A percentile compares a stretch with the other conserved stretches of the same genome.
phyloP scores from a whole-genome alignment of 208 protist genomes.

The Wallacemonas sp. region DNA sequence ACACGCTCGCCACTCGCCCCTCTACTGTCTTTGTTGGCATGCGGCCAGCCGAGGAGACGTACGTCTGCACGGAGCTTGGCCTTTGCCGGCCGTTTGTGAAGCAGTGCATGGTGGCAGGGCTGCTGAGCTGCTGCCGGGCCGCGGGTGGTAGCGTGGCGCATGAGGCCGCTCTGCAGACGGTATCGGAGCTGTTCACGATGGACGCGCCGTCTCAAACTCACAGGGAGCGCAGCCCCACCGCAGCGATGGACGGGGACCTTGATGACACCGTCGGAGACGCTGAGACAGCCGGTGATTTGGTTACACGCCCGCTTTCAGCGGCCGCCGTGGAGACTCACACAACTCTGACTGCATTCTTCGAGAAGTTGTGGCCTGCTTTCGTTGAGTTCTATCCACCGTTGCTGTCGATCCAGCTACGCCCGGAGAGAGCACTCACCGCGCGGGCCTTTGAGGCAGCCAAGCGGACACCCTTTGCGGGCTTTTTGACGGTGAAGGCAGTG shows the following conservation, averaged over 20 bases:
- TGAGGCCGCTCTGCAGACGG: background rate
- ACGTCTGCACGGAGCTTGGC: constrained; percentile 70
- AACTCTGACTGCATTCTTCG: constrained; percentile 20
- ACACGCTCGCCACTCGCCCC: constrained; percentile 38
- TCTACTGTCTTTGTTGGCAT: constrained; percentile 41
- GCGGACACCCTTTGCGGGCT: constrained; percentile 7
- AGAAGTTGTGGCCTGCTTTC: constrained; percentile 57
- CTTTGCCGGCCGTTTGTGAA: constrained; percentile 56
- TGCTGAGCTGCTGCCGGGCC: constrained; percentile 14
- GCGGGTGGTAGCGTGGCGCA: background rate
- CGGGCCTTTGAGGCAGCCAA: constrained; percentile 25
- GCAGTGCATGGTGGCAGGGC: constrained; percentile 41
- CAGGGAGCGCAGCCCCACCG: background rate
- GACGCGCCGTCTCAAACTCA: background rate
- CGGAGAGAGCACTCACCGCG: constrained; percentile 33
- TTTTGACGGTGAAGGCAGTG: constrained; percentile 24
- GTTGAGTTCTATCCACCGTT: constrained; percentile 38
- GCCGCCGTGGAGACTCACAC: background rate
- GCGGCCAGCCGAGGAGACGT: constrained; percentile 48
- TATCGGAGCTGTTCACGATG: background rate
- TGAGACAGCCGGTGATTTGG: background rate
- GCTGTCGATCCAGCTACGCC: constrained; percentile 22
- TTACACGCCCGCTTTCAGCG: background rate
- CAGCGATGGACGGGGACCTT: background rate
- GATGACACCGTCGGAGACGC: background rate